Base-by-base conservation (phyloP, 1,284 basidiomycete genomes). In the Apiotrichum siamense region DNA sequence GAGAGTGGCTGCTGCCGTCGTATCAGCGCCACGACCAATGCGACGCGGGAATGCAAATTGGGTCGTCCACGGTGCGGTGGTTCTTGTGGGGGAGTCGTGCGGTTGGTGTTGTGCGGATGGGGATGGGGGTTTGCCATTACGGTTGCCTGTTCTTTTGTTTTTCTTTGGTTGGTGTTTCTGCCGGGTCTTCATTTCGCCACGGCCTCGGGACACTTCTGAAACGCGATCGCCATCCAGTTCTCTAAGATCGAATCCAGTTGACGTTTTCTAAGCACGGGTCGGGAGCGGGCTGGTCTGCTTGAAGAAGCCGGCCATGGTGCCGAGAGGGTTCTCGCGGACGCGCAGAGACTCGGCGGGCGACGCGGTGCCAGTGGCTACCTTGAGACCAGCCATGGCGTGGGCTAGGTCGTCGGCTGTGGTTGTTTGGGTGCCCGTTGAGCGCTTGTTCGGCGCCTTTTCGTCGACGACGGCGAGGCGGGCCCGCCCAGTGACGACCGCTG, bases 401-500 rank as follows among this genome's bases (percentile, higher is more conserved):
- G 57, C 56, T 31, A 67, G 54, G 15, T 50, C 55, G 43, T 66
- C 62, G 27, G 42, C 44, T n/a, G 43, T 39, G 15, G 49, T 17
- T 7, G 47, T 27, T 51, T 49, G 42, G 27, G 45, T 38, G 3
- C 32, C 11, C 7, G 37, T 23, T 25, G 45, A 38, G 23, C 38
- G 31, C 32, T 50, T 46, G 20, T 47, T 20, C 37, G 54, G 39
- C 25, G 42, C 25, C 43, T 38, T 18, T 48, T 29, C 44, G 32
- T 45, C 57, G 15, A 76, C 69, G 47, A 76, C 72, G 29, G 67
- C 60, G 27, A 77, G 60, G n/a, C 61, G 61, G 10, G 73, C 65
- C 47, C 60, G 55, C 20, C 76, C 76, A 23, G 67, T 66, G 35
- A 77, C 66, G 18, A 77, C 72, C n/a, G 69, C 70, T 1, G 73